Percentiles rank a stretch among this genome's conserved stretches.
Conservation (phyloP, 441 rosid genomes). For the Gossypium lobatum region DNA sequence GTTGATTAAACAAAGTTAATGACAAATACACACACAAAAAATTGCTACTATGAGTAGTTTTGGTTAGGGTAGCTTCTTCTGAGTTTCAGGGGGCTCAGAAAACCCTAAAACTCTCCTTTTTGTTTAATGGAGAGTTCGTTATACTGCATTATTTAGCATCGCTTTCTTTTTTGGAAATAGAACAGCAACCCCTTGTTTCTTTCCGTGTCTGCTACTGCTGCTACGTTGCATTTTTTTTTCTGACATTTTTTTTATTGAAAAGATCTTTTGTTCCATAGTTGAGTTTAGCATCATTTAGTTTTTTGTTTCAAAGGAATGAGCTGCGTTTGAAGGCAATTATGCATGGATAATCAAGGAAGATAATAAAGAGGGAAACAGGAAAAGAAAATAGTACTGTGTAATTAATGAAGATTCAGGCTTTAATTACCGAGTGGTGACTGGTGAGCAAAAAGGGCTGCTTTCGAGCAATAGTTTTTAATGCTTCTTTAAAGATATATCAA, state of each 20-base stretch:
- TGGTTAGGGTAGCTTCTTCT: neutral
- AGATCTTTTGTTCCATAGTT: neutral
- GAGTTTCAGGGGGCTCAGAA: neutral
- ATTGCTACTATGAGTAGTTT: too few relatives aligned
- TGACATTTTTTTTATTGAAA: neutral
- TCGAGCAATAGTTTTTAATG: neutral
- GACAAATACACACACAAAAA: too few relatives aligned
- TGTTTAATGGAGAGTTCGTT: neutral
- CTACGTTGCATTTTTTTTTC: neutral
- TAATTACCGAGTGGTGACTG: neutral
- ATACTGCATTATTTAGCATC: neutral
- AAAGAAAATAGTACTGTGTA: neutral
- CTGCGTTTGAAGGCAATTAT: neutral
- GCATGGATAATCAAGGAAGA: neutral
- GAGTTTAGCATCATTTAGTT: neutral
- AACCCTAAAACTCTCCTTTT: neutral
- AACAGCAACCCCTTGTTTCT: neutral
- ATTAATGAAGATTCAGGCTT: neutral
- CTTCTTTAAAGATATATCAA: neutral
- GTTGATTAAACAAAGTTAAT: neutral
- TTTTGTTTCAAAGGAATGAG: neutral
- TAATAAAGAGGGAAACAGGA: neutral
- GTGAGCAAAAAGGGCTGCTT: neutral
- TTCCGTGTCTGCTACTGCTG: neutral
- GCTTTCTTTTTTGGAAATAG: neutral